These are phyloP conservation scores for Abelmoschus esculentus DNA, from an alignment of 345 rosid genomes.

Conservation along the genomic window DNA sequence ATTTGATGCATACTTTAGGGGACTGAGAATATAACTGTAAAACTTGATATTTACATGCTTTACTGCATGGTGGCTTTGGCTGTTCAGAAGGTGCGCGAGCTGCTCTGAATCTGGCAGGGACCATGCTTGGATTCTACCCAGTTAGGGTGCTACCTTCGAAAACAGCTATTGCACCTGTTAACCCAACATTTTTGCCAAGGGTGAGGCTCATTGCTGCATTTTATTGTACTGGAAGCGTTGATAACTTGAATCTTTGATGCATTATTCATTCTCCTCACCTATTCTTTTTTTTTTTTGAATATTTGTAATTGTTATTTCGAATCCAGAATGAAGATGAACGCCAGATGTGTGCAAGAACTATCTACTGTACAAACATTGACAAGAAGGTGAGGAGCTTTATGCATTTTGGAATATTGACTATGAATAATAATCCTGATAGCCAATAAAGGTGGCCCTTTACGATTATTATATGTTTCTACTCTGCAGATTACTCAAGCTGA, in stretches of 20 bases:
- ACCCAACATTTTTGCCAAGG: slow-evolving; percentile 90
- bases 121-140: slow-evolving; percentile 87
- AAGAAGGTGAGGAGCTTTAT: slow-evolving; percentile 53
- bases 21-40: neutral
- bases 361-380: slow-evolving; percentile 90
- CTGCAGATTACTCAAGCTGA: slow-evolving; percentile 60
- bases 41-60: neutral
- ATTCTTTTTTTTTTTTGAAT: neutral
- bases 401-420: neutral
- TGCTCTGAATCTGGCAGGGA: slow-evolving; percentile 71
- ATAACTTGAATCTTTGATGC: slow-evolving; percentile 1
- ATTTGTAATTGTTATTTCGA: slow-evolving; percentile 3
- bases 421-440: neutral
- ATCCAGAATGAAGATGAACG: slow-evolving; percentile 83
- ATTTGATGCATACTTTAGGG: slow-evolving; percentile 1
- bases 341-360: slow-evolving; percentile 89
- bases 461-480: slow-evolving; percentile 1
- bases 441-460: neutral
- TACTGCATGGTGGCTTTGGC: slow-evolving; percentile 15
- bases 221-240: neutral
- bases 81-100: slow-evolving; percentile 67
- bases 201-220: slow-evolving; percentile 29
- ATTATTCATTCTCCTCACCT: neutral
- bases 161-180: slow-evolving; percentile 96
- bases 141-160: slow-evolving; percentile 87